Evolutionary conservation across 768 basidiomycete species (phyloP).

Genomic region (Podaxis sp.): DNA sequence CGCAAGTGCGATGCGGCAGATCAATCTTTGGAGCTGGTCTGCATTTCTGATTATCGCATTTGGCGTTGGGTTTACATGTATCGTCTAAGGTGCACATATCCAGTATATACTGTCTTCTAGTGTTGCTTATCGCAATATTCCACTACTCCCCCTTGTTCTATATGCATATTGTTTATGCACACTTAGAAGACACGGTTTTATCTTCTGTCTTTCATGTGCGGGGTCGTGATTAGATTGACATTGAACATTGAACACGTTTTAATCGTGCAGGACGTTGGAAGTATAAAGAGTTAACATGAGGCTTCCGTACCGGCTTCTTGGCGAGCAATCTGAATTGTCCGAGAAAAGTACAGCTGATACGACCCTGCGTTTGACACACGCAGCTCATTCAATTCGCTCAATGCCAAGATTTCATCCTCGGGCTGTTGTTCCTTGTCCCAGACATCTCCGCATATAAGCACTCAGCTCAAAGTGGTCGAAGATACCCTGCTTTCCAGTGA

Average conservation of each 20-base stretch:
- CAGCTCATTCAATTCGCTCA: neutral
- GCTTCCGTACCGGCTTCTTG: neutral
- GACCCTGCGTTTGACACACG: neutral
- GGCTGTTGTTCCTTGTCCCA: neutral
- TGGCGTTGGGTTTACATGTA: neutral
- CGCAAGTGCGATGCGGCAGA: neutral
- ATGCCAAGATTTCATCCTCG: neutral
- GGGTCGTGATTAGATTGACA: neutral
- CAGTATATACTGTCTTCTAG: too few species aligned
- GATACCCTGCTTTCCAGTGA: neutral
- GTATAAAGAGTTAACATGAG: neutral
- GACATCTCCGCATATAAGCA: neutral
- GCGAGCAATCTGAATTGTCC: neutral
- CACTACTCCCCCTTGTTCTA: too few species aligned
- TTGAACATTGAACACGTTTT: neutral
- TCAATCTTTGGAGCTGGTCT: neutral
- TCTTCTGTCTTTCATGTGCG: neutral
- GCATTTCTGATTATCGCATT: neutral
- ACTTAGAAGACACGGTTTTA: neutral
- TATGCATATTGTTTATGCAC: neutral
- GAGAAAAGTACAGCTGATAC: neutral
- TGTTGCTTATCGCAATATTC: too few species aligned
- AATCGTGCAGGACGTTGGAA: neutral
- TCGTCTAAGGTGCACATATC: neutral
- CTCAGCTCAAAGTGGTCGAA: neutral